These are phyloP conservation scores for Monosporascus cannonballus DNA, from an alignment of 2,329 filamentous ascomycete species.

Conservation along the genomic window DNA sequence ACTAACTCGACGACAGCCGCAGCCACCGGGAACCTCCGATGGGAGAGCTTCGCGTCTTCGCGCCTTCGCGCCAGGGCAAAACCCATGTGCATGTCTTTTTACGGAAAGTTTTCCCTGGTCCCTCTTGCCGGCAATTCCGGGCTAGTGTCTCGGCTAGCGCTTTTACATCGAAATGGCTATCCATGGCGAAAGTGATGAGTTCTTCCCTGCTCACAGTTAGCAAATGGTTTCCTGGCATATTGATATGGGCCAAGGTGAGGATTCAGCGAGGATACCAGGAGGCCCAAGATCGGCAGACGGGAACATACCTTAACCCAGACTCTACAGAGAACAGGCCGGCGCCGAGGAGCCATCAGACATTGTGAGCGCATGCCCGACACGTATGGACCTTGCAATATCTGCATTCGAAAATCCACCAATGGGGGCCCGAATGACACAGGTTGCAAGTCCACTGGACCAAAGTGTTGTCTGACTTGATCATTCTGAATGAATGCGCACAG, in stretches of 20 bases:
- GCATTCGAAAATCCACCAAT: conserved; percentile 66
- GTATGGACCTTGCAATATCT: conserved; percentile 62
- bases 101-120: neutral
- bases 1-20: neutral
- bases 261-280: neutral
- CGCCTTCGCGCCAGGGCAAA: neutral
- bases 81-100: neutral
- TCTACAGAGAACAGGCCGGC: conserved; percentile 6
- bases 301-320: neutral
- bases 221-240: neutral
- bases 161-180: neutral
- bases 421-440: conserved; percentile 57
- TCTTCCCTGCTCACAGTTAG: neutral
- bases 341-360: conserved; percentile 21
- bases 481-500: conserved; percentile 57
- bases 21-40: neutral
- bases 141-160: neutral
- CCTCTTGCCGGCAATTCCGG: neutral
- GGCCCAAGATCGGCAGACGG: neutral
- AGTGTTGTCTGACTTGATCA: conserved; percentile 62
- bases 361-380: conserved; percentile 52
- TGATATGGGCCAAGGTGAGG: neutral
- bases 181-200: neutral
- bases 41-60: neutral
- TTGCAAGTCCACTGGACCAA: conserved; percentile 62